A percentile compares a stretch with the other conserved stretches of the same genome.
phyloP scores from a whole-genome alignment of 345 rosid genomes.

The Conringia planisiliqua region DNA sequence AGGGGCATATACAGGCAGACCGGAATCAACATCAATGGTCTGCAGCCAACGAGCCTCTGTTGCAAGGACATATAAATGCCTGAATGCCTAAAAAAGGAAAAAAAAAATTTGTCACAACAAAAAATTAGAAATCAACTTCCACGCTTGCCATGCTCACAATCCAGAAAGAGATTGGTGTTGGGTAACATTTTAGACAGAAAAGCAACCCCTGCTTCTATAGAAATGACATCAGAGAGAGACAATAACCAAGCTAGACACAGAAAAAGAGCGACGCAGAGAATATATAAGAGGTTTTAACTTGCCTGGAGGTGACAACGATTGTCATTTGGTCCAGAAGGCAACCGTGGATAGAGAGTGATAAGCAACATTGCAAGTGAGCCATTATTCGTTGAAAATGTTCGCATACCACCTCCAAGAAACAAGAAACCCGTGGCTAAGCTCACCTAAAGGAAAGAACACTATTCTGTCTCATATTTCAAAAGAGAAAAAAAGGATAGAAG shows the following conservation, averaged over 20 bases:
- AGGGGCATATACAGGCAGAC: slow-evolving; percentile 91
- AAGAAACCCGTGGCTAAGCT: slow-evolving; percentile 92
- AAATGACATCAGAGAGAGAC: background rate
- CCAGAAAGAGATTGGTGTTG: slow-evolving; percentile 16
- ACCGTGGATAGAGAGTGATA: slow-evolving; percentile 84
- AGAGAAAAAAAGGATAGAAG: background rate
- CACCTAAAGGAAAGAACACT: slow-evolving; percentile 47
- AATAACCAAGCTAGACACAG: background rate
- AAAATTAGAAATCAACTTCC: slow-evolving; percentile 18
- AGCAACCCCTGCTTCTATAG: background rate
- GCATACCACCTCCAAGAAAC: slow-evolving; percentile 96
- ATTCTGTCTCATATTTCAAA: slow-evolving; percentile 14
- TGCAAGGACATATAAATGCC: slow-evolving; percentile 94
- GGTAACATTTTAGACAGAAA: background rate
- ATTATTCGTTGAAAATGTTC: slow-evolving; percentile 83
- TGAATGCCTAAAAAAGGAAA: slow-evolving; percentile 71
- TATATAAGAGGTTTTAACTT: slow-evolving; percentile 10
- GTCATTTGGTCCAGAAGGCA: slow-evolving; percentile 97
- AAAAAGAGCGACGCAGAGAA: background rate
- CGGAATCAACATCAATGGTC: slow-evolving; percentile 94
- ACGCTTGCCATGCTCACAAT: slow-evolving; percentile 14
- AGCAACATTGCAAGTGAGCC: slow-evolving; percentile 83
- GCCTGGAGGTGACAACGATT: slow-evolving; percentile 99
- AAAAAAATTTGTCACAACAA: slow-evolving; percentile 2
- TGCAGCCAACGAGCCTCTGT: slow-evolving; percentile 97